These are phyloP conservation scores for Huntiella omanensis DNA, from an alignment of 2,329 filamentous ascomycete species.

Conservation along the genomic window DNA sequence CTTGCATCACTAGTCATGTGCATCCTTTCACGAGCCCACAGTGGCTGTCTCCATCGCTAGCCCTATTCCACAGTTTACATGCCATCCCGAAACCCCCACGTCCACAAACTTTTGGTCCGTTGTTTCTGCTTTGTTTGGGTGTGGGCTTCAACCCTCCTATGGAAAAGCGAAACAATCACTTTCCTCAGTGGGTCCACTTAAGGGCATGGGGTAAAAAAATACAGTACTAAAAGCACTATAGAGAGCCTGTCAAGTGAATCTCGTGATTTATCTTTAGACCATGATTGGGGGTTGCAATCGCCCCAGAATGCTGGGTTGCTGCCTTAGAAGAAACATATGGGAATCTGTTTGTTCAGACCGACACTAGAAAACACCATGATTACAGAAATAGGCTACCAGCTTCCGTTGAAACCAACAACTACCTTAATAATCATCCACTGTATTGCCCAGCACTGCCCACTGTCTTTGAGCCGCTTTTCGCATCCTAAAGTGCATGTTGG, in stretches of 20 bases:
- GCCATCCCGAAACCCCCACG: not conserved
- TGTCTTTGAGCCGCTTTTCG: too few species aligned
- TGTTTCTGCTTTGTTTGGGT: not conserved
- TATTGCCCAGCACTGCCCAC: too few species aligned
- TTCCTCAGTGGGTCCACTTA: not conserved
- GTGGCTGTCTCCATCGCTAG: not conserved
- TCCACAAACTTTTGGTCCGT: not conserved
- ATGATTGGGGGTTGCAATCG: too few species aligned
- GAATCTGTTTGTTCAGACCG: not conserved
- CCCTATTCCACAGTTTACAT: not conserved
- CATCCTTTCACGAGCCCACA: too few species aligned
- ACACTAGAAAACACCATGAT: not conserved
- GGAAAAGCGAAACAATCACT: not conserved
- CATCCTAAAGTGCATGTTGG: not conserved
- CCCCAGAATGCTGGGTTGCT: too few species aligned
- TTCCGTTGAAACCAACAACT: too few species aligned
- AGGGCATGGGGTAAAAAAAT: not conserved
- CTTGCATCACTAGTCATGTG: too few species aligned
- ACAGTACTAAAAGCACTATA: not conserved
- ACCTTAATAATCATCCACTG: too few species aligned
- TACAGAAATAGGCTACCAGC: not conserved
- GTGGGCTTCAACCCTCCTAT: constrained; percentile 1
- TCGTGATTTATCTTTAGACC: too few species aligned
- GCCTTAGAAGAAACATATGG: too few species aligned
- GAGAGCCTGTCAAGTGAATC: too few species aligned